phyloP scores from a whole-genome alignment of 2,329 filamentous ascomycete genomes.

The Pseudogymnoascus sp. region DNA sequence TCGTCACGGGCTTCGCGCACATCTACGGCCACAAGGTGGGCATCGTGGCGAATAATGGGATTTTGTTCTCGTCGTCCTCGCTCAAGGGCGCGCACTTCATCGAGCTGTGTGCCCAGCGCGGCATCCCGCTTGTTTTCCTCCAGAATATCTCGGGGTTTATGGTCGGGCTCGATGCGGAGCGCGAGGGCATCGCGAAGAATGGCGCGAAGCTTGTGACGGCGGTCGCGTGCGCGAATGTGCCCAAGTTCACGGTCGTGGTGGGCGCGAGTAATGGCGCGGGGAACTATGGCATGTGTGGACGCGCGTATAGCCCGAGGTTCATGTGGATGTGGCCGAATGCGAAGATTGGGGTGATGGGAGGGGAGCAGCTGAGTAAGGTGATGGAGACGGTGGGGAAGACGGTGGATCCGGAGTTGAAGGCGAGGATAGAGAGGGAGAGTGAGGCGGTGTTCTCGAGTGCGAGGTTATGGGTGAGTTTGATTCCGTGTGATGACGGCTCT shows the following conservation, averaged over 20 bases:
- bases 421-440: conserved; percentile 81
- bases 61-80: conserved; percentile 80
- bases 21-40: conserved; percentile 89
- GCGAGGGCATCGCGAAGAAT: conserved; percentile 94
- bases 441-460: conserved; percentile 84
- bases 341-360: conserved; percentile 87
- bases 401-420: conserved; percentile 70
- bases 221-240: conserved; percentile 86
- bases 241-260: conserved; percentile 96
- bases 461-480: conserved; percentile 60
- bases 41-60: conserved; percentile 93
- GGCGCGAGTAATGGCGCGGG: conserved; percentile 87
- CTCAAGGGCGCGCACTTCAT: conserved; percentile 97
- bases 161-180: conserved; percentile 88
- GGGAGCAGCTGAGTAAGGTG: conserved; percentile 81
- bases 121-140: conserved; percentile 83
- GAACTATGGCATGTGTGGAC: conserved; percentile 97
- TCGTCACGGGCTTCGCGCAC: conserved; percentile 83
- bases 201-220: conserved; percentile 95
- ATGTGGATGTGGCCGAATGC: conserved; percentile 98
- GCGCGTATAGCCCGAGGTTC: conserved; percentile 85
- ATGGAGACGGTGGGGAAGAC: conserved; percentile 91
- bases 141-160: conserved; percentile 99
- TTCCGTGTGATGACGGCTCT: conserved; percentile 39
- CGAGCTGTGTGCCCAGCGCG: conserved; percentile 82